These are phyloP conservation scores for Colletotrichum echinochloae DNA, from an alignment of 2,329 filamentous ascomycete species.

Conservation along the genomic window DNA sequence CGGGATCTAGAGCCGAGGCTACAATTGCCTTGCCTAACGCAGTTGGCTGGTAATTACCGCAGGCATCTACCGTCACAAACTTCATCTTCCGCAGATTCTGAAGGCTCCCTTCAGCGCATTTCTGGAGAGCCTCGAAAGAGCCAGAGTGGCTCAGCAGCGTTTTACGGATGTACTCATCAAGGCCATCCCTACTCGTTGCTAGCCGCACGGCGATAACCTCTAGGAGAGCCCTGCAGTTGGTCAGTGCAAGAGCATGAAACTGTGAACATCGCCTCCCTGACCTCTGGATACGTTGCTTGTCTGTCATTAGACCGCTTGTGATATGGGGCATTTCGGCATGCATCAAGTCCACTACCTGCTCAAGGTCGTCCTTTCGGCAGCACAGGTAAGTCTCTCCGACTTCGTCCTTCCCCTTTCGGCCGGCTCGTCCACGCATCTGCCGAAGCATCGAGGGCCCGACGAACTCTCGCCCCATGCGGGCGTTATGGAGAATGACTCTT, in stretches of 20 bases:
- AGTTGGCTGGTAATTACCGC: conserved; percentile 69
- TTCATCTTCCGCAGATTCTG: conserved; percentile 66
- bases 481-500: conserved; percentile 80
- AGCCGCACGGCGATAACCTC: conserved; percentile 77
- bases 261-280: conserved; percentile 45
- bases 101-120: conserved; percentile 70
- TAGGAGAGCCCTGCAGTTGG: conserved; percentile 69
- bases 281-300: conserved; percentile 77
- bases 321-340: conserved; percentile 78
- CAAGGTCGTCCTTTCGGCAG: conserved; percentile 75
- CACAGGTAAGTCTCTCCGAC: conserved; percentile 83
- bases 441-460: conserved; percentile 84
- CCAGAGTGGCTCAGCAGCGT: conserved; percentile 74
- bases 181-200: conserved; percentile 72
- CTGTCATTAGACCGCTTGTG: conserved; percentile 74
- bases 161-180: conserved; percentile 76
- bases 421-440: conserved; percentile 84
- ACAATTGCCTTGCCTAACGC: conserved; percentile 78
- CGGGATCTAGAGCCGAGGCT: conserved; percentile 77
- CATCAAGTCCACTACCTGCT: conserved; percentile 77
- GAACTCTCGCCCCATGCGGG: conserved; percentile 80
- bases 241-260: conserved; percentile 4
- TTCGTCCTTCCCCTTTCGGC: conserved; percentile 82
- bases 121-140: conserved; percentile 60
- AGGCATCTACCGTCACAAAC: conserved; percentile 64